Conservation (phyloP, 2,329 filamentous ascomycete species). For the Pseudocercospora crystallina region DNA sequence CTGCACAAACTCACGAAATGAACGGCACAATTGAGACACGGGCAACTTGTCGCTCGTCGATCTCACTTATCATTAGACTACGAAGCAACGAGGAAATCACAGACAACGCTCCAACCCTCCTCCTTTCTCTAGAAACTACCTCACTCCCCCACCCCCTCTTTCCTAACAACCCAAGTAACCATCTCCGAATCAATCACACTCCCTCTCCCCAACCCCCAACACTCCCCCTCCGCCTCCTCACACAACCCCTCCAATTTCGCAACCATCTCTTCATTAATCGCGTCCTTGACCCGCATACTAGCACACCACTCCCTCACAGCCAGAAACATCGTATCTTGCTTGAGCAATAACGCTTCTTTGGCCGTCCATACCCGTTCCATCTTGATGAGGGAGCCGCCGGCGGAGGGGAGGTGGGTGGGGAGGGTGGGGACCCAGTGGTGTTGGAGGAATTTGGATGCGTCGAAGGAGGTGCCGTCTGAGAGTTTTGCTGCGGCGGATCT, state of each 20-base stretch:
- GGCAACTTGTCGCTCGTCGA: no score
- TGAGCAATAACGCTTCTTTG: conserved; percentile 9
- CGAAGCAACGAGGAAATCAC: no score
- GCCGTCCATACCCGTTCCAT: conserved; percentile 15
- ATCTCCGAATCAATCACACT: conserved; percentile 17
- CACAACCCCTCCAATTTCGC: conserved; percentile 13
- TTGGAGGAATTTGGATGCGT: not conserved
- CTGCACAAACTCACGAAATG: no score
- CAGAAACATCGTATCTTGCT: conserved; percentile 23
- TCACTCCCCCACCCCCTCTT: conserved; percentile 5
- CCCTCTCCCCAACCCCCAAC: conserved; percentile 12
- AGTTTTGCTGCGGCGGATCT: not conserved
- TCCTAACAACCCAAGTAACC: conserved; percentile 23
- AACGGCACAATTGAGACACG: no score
- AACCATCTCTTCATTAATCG: not conserved
- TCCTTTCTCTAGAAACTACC: no score
- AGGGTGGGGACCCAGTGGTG: conserved; percentile 12
- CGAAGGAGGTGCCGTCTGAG: not conserved
- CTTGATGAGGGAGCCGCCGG: conserved; percentile 12
- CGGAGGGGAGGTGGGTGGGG: conserved; percentile 8
- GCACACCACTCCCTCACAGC: conserved; percentile 18
- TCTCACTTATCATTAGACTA: no score
- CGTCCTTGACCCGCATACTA: conserved; percentile 13
- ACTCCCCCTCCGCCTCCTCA: conserved; percentile 17
- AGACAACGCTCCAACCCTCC: no score